A percentile compares a stretch with the other conserved stretches of the same genome.
These are phyloP conservation scores for Tylopilus balloui DNA, from an alignment of 768 basidiomycete genomes.

Conservation along the genomic window DNA sequence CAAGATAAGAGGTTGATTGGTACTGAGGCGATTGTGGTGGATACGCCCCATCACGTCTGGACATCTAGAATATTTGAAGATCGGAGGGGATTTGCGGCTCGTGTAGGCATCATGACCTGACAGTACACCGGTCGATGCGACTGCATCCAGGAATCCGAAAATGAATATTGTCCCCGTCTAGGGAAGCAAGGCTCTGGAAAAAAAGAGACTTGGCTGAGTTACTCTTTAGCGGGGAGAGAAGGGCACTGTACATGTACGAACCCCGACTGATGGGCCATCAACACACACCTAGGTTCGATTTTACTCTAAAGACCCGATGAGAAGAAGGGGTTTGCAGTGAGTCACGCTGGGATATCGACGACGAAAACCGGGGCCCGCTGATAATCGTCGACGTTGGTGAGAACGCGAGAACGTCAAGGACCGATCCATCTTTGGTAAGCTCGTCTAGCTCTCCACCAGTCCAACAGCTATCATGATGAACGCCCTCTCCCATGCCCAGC, in stretches of 20 bases:
- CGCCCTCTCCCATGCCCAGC: conserved; percentile 16
- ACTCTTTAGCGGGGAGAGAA: not conserved
- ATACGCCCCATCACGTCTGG: not conserved
- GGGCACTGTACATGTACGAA: not conserved
- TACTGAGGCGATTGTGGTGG: too few species aligned
- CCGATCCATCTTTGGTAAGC: conserved; percentile 14
- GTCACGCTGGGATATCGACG: too few species aligned
- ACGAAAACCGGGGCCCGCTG: conserved; percentile 3
- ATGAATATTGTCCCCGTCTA: not conserved
- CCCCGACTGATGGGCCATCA: not conserved
- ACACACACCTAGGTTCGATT: not conserved
- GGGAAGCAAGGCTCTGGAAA: not conserved
- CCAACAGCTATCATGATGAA: conserved; percentile 21
- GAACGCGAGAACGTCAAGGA: not conserved
- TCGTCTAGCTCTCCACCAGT: not conserved
- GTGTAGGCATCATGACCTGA: too few species aligned
- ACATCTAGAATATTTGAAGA: too few species aligned
- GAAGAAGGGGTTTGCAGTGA: not conserved
- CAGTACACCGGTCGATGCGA: too few species aligned
- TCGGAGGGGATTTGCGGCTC: too few species aligned
- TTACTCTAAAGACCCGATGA: not conserved
- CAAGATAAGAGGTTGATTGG: too few species aligned
- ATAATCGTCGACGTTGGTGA: conserved; percentile 3
- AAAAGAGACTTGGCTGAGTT: not conserved
- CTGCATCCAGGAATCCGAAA: not conserved